Evolutionary conservation across 176 grass and related monocot species (phyloP), one percentile per base, ranked within the genome.

Genomic region (Musa beccarii): DNA sequence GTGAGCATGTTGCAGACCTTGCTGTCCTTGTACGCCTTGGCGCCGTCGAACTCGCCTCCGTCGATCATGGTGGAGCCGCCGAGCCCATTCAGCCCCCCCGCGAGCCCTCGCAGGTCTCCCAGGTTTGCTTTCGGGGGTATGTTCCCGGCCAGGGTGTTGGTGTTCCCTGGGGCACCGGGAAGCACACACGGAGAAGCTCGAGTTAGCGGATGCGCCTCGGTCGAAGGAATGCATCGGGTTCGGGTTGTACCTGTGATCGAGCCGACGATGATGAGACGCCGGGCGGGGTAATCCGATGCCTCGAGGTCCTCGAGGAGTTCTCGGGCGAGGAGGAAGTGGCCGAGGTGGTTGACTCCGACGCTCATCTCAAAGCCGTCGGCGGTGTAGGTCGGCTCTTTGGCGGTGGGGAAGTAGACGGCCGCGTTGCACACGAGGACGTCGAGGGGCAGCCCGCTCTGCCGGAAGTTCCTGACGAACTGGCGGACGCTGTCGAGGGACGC

Each of bases 1-100:
- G 83, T 99, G 69, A 99, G 80, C 95, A 94, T 99, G 84, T 99
- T 99, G 83, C 95, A 99, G 72, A 99, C 90, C 81, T 94, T 99
- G 86, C 95, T 99, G 86, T 99, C 95, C 81, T 99, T 99, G 95
- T 99, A 99, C 1, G 90, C 95, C 80, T 99, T 99, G 0, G 95
- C 95, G 51, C 95, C 95, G 54, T 98, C 95, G 78, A 93, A 98
- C 65, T 89, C 82, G 10, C 86, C 88, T 11, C 90, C 95, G 43
- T 99, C 95, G 71, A 99, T 92, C 95, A 99, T 99, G 20, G 81
- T 81, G 15, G 90, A 91, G 19, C 84, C 76, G 1, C 82, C 88
- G 17, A 87, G 12, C 52, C 88, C 86, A 71, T 87, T 91, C 53
- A 99, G 79, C 0, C 90, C 95, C 3, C 80, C 81, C 2, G 90